These are phyloP conservation scores for Phanerochaete sordida DNA, from an alignment of 768 basidiomycete genomes.

Conservation along the genomic window DNA sequence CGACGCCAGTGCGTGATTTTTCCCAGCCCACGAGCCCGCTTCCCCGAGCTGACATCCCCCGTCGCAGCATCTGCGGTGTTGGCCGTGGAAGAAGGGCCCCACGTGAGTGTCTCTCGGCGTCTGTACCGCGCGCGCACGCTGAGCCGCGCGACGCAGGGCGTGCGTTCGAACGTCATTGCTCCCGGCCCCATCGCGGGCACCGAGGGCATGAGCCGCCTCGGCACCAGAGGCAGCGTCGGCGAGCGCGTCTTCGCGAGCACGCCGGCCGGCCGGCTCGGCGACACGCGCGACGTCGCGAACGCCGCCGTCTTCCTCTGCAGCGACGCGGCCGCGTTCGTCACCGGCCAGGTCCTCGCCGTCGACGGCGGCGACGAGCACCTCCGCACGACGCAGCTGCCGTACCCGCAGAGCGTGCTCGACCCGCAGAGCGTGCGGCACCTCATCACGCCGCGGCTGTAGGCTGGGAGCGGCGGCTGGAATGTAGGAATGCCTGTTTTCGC, in stretches of 20 bases:
- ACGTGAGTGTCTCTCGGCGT: slow-evolving; percentile 26
- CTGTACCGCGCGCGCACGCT: not conserved
- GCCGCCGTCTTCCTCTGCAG: slow-evolving; percentile 80
- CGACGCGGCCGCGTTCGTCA: slow-evolving; percentile 71
- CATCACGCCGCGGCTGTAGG: slow-evolving; percentile 43
- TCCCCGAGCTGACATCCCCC: not conserved
- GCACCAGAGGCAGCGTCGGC: slow-evolving; percentile 15
- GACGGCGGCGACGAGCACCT: slow-evolving; percentile 65
- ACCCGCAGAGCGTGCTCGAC: slow-evolving; percentile 62
- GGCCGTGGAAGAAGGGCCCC: slow-evolving; percentile 92
- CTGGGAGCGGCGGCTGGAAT: not conserved
- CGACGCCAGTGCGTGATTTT: slow-evolving; percentile 52
- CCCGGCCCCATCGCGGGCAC: slow-evolving; percentile 83
- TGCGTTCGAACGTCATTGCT: slow-evolving; percentile 84
- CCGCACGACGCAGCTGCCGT: slow-evolving; percentile 46
- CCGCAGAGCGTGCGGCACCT: slow-evolving; percentile 46
- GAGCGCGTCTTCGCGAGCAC: slow-evolving; percentile 15
- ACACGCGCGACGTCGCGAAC: slow-evolving; percentile 63
- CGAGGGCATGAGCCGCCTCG: slow-evolving; percentile 66
- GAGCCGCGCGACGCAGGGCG: slow-evolving; percentile 42
- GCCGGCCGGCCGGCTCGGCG: slow-evolving; percentile 49
- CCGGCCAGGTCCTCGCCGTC: slow-evolving; percentile 70
- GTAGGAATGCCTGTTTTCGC: not conserved
- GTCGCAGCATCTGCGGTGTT: slow-evolving; percentile 63
- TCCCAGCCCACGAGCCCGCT: not conserved